phyloP scores from a whole-genome alignment of 1,139 yeast genomes.

The Yamadazyma spencermartinsiae region DNA sequence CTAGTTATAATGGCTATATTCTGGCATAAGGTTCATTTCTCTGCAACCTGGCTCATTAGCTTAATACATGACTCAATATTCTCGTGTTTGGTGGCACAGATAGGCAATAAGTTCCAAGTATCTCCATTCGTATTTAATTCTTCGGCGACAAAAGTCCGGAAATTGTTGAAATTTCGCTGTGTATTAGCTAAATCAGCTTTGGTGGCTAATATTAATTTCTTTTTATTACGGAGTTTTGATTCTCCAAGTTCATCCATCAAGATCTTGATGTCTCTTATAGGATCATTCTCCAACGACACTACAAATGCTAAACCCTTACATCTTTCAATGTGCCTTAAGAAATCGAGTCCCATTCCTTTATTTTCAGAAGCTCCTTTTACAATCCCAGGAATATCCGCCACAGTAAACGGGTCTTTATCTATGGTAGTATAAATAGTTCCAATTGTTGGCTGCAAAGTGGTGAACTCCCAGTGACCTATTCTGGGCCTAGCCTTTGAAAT shows the following conservation, averaged over 20 bases:
- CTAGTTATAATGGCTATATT: too few relatives aligned
- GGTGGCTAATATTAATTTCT: slow-evolving; percentile 77
- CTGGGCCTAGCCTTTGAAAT: slow-evolving; percentile 87
- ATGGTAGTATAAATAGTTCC: slow-evolving; percentile 78
- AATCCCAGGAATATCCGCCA: slow-evolving; percentile 97
- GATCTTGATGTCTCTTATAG: slow-evolving; percentile 60
- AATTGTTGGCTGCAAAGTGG: slow-evolving; percentile 87
- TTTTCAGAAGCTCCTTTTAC: slow-evolving; percentile 83
- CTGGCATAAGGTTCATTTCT: slow-evolving; percentile 3
- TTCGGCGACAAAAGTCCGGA: slow-evolving; percentile 44
- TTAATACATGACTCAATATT: slow-evolving; percentile 69
- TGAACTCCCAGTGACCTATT: slow-evolving; percentile 96
- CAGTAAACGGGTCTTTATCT: slow-evolving; percentile 77
- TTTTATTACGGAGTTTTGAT: slow-evolving; percentile 56
- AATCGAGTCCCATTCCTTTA: slow-evolving; percentile 92
- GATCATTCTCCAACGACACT: slow-evolving; percentile 69
- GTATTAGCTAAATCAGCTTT: slow-evolving; percentile 77
- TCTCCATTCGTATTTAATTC: slow-evolving; percentile 16
- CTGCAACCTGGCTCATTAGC: slow-evolving; percentile 65
- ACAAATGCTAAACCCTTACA: slow-evolving; percentile 90
- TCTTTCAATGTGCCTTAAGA: slow-evolving; percentile 87
- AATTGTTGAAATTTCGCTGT: slow-evolving; percentile 40
- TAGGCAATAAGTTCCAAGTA: slow-evolving; percentile 76
- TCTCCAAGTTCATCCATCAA: slow-evolving; percentile 72
- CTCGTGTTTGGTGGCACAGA: slow-evolving; percentile 74